Evolutionary conservation across 2,329 filamentous ascomycete genomes (phyloP), one percentile per base, ranked within the genome.

Genomic region (Phyllosticta citrichinensis): DNA sequence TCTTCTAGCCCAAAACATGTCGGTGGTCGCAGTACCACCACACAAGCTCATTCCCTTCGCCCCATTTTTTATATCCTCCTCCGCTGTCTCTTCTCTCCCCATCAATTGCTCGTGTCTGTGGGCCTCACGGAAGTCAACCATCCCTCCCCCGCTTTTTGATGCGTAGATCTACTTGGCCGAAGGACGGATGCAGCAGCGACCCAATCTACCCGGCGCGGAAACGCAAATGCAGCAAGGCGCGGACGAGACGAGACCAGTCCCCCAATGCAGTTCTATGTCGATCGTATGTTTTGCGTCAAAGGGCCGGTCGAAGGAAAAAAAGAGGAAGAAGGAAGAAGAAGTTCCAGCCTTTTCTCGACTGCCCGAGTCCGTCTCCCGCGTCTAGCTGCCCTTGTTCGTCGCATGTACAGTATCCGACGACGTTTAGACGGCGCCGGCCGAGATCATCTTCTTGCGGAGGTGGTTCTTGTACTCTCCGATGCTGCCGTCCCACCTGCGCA

Each of bases 381-480:
- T 22, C 33, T 57, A 57, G 55, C 52, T 52, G 54, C 20, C 58
- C 52, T 47, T 47, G 40, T n/a, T 47, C 40, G 14, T 47, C 40
- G 40, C 40, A 6, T 47, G 14, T 47, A 19, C 40, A 47, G 1
- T 54, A 5, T 3, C 5, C 22, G 40, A 52, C 19, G 17, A 54
- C 20, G 53, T 59, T 82, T 89, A 95, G 73, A 97, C 91, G 67
- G 90, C 89, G 75, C 93, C 93, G 61, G 85, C 79, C 54, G 84
- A 84, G 72, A 96, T 80, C 94, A 99, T 99, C 90, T 97, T 97
- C 87, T 97, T 97, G 75, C 93, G 87, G 71, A 99, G 84, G 79
- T 97, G 86, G 80, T 95, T 89, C 89, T 99, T 99, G 89, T 99
- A 99, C 63, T 91, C 87, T 68, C 87, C 87, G 71, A 99, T 99